Conservation (phyloP, 257 asterid species). For the Parsonsia alboflavescens region DNA sequence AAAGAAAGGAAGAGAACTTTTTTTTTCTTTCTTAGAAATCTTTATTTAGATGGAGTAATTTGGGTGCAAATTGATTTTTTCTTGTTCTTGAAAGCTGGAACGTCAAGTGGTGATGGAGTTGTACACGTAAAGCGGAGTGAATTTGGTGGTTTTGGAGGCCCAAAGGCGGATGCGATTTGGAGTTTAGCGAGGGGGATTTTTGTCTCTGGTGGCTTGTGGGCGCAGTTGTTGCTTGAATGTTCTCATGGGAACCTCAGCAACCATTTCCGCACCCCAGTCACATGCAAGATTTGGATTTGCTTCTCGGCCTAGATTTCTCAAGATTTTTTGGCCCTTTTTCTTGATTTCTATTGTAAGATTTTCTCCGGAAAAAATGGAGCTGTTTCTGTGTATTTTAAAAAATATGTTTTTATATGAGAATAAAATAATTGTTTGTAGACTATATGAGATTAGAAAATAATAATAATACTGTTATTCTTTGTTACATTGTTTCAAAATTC, state of each 20-base stretch:
- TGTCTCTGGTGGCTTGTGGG: not conserved
- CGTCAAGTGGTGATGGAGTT: conserved; percentile 15
- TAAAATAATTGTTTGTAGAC: too few relatives aligned
- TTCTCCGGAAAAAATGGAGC: not conserved
- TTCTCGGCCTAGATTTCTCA: not conserved
- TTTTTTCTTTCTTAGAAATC: not conserved
- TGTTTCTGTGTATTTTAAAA: too few relatives aligned
- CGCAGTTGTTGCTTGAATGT: not conserved
- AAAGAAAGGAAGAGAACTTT: not conserved
- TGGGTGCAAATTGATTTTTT: not conserved
- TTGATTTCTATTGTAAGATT: not conserved
- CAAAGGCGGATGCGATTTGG: not conserved
- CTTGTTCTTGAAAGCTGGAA: not conserved
- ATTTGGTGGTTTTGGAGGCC: conserved; percentile 8
- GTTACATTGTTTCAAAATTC: too few relatives aligned
- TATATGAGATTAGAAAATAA: too few relatives aligned
- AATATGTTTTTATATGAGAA: too few relatives aligned
- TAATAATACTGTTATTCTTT: too few relatives aligned
- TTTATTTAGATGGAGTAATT: not conserved
- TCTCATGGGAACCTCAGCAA: not conserved
- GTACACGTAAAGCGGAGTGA: conserved; percentile 24
- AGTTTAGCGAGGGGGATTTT: not conserved
- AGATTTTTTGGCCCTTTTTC: not conserved
- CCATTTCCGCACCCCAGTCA: not conserved
- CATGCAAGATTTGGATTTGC: not conserved